Conservation (phyloP, 192 early-diverging fungal species). For the Kickxella alabastrina region DNA sequence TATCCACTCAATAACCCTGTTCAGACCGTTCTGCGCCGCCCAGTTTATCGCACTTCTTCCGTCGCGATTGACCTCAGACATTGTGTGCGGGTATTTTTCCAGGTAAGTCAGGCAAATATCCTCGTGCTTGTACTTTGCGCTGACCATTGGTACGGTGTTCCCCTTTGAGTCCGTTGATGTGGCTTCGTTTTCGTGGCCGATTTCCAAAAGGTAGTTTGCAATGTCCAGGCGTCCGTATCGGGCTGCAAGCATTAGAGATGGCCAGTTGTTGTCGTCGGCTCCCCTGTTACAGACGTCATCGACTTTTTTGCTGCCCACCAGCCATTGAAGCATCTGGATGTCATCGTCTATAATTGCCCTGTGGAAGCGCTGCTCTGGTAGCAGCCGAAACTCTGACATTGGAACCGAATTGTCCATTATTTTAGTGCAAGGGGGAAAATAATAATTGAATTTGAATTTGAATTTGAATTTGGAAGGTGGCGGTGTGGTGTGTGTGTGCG, state of each 20-base stretch:
- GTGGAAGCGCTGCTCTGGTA: conserved; percentile 35
- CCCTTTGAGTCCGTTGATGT: conserved; percentile 36
- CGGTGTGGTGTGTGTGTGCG: no score
- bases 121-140: conserved; percentile 42
- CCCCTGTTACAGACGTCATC: conserved; percentile 37
- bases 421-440: no score
- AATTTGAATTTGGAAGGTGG: no score
- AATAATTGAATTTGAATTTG: no score
- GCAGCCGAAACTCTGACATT: conserved; percentile 37
- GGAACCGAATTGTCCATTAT: conserved; percentile 16
- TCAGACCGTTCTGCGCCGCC: conserved; percentile 44
- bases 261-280: conserved; percentile 35
- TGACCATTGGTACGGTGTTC: conserved; percentile 46
- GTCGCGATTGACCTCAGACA: conserved; percentile 41
- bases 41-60: conserved; percentile 43
- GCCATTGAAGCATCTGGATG: conserved; percentile 35
- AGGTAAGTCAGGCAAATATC: conserved; percentile 36
- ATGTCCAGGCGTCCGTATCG: conserved; percentile 35
- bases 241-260: conserved; percentile 48
- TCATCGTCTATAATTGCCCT: conserved; percentile 42
- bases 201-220: conserved; percentile 27
- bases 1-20: conserved; percentile 37
- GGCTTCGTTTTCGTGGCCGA: conserved; percentile 38
- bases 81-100: conserved; percentile 39
- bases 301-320: conserved; percentile 27